Base-by-base conservation (phyloP, 2,329 filamentous ascomycete genomes). In the Ceratocystis colombiana region DNA sequence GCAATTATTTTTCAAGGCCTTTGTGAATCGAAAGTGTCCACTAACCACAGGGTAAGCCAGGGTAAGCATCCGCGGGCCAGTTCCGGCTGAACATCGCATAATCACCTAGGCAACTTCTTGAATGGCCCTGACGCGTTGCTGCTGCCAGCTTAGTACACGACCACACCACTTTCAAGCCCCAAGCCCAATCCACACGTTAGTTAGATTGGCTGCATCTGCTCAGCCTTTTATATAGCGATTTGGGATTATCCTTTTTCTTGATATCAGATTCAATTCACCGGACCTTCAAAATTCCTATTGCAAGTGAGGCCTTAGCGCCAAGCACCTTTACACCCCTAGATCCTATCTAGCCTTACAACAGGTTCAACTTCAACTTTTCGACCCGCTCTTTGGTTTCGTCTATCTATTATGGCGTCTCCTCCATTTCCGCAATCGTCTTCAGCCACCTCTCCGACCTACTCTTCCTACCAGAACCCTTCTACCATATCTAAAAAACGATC, bases 401-500 rank as follows among this genome's bases (percentile, higher is more conserved):
- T 6, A 12, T 41, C 20, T 37, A 67, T 67, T 65, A 84, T 80
- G 79, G 83, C 84, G 70, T 85, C 84, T 59, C 84, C 84, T 69
- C 80, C 80, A 64, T 78, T 77, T 71, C 74, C 73, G 25, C 74
- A 77, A 69, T 82, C 81, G 25, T 79, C 80, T 2, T 76, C 79
- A 65, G 80, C 77, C 73, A 79, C 78, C 75, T 86, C 83, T 64
- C 81, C 83, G 48, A 81, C 81, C 1, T 79, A 79, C 71, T 79
- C 78, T 65, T 78, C 78, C 45, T 80, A 79, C 46, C 74, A 79
- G 12, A 77, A 79, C 68, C 82, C 82, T 64, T 74, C 77, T 61
- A 74, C 77, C 62, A 74, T 77, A 15, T 76, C 72, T 72, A 88
- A 87, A 75, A 89, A 88, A 73, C 85, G 86, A 69, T 71, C 74